A percentile compares a stretch with the other conserved stretches of the same genome.
Evolutionary conservation across 1,139 yeast genomes (phyloP).

Genomic region (Scheffersomyces illinoinensis): DNA sequence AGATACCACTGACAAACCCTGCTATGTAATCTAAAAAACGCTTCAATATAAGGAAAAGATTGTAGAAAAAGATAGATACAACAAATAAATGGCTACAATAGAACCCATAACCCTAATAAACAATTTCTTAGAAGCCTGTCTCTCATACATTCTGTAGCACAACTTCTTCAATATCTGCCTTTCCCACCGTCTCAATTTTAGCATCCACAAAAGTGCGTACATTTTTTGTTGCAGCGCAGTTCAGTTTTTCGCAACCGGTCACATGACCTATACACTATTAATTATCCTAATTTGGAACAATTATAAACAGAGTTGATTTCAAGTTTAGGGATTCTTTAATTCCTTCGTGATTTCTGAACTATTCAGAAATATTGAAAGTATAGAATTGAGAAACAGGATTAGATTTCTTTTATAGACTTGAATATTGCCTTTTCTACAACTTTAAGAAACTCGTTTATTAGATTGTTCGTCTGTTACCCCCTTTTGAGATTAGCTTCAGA

Average conservation of each 20-base stretch:
- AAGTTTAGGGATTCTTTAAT: background rate
- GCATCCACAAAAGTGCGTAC: background rate
- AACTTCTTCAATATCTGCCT: no score
- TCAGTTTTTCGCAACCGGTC: background rate
- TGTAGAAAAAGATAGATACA: background rate
- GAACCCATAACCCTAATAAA: background rate
- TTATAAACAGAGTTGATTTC: background rate
- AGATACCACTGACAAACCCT: slow-evolving; percentile 64
- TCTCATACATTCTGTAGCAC: no score
- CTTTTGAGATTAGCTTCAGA: no score
- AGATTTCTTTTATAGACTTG: background rate
- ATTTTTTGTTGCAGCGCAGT: background rate
- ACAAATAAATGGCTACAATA: background rate
- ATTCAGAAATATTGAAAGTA: background rate
- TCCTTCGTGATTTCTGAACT: background rate
- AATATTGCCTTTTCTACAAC: background rate
- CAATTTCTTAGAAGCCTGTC: no score
- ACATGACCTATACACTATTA: background rate
- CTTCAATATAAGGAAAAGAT: background rate
- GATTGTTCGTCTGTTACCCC: background rate
- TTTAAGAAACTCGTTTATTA: background rate
- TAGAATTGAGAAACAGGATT: background rate
- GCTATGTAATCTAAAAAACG: slow-evolving; percentile 13
- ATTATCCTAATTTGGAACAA: background rate
- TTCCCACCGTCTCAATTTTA: background rate